A percentile compares a stretch with the other conserved stretches of the same genome.
Conservation (phyloP, 805 yeast species). For the Kuraishia floccosa region DNA sequence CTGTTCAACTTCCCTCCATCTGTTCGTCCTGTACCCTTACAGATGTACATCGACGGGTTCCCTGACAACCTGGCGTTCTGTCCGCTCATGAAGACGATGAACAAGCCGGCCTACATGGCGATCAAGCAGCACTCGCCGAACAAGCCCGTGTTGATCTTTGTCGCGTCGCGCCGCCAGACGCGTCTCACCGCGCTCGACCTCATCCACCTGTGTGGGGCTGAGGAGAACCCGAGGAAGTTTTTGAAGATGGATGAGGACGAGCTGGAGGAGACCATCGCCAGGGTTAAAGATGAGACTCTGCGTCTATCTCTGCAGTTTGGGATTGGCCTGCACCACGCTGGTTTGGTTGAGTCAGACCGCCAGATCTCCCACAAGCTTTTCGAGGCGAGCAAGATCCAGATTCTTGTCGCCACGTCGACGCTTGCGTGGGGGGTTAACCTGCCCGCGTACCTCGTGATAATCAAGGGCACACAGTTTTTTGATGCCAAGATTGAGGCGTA, state of each 20-base stretch:
- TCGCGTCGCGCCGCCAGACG: constrained; percentile 77
- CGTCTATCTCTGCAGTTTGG: constrained; percentile 67
- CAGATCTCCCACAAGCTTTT: constrained; percentile 60
- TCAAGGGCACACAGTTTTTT: constrained; percentile 65
- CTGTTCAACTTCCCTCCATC: constrained; percentile 72
- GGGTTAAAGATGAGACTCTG: constrained; percentile 77
- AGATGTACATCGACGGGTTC: constrained; percentile 81
- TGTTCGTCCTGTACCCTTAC: constrained; percentile 77
- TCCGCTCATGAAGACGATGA: constrained; percentile 81
- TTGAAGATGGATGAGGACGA: constrained; percentile 56
- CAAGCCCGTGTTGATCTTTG: constrained; percentile 78
- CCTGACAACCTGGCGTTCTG: constrained; percentile 75
- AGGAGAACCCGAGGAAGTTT: constrained; percentile 64
- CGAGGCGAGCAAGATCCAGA: constrained; percentile 58
- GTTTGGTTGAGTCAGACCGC: constrained; percentile 64
- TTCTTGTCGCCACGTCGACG: constrained; percentile 71
- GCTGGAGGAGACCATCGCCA: constrained; percentile 31
- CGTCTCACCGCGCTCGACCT: constrained; percentile 70
- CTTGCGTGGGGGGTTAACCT: constrained; percentile 82
- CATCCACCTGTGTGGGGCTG: constrained; percentile 71
- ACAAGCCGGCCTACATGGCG: constrained; percentile 85
- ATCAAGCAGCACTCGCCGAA: constrained; percentile 83
- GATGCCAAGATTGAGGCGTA: constrained; percentile 58
- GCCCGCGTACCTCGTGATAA: constrained; percentile 70
- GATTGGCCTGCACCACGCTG: constrained; percentile 77